Conservation (phyloP, 768 basidiomycete genomes). For the Tricholoma matsutake region DNA sequence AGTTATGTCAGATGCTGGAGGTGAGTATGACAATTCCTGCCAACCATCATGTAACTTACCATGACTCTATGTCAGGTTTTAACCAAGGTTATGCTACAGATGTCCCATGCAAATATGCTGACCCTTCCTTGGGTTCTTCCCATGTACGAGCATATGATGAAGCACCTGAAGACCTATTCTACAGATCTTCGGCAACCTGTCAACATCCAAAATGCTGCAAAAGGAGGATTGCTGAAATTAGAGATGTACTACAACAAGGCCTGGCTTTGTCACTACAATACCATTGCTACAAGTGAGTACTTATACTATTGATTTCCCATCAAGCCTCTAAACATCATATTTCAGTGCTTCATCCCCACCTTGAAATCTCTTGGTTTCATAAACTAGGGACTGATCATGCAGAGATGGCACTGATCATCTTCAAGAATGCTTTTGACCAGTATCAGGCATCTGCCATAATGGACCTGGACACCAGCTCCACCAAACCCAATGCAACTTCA, state of each 20-base stretch:
- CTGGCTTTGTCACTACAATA: conserved; percentile 21
- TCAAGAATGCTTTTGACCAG: not conserved
- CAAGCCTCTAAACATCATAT: not conserved
- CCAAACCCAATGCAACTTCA: not conserved
- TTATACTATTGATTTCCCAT: not conserved
- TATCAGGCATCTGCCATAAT: not conserved
- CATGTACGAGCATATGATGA: conserved; percentile 24
- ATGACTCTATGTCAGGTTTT: conserved; percentile 21
- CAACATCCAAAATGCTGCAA: conserved; percentile 18
- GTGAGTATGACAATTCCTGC: conserved; percentile 7
- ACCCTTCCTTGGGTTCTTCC: conserved; percentile 32
- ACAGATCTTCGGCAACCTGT: not conserved
- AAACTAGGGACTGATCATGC: conserved; percentile 3
- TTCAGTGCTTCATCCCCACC: conserved; percentile 25
- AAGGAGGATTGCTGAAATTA: conserved; percentile 24
- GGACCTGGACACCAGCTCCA: not conserved
- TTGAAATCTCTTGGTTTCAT: conserved; percentile 10
- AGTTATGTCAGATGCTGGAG: conserved; percentile 19
- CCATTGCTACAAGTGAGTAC: conserved; percentile 27
- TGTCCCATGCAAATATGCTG: conserved; percentile 22
- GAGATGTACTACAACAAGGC: conserved; percentile 22
- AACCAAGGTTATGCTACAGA: conserved; percentile 24
- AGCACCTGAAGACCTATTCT: conserved; percentile 13
- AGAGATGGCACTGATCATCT: not conserved
- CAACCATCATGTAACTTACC: not conserved